Base-by-base conservation (phyloP, 441 rosid genomes). In the Jatropha podagrica region DNA sequence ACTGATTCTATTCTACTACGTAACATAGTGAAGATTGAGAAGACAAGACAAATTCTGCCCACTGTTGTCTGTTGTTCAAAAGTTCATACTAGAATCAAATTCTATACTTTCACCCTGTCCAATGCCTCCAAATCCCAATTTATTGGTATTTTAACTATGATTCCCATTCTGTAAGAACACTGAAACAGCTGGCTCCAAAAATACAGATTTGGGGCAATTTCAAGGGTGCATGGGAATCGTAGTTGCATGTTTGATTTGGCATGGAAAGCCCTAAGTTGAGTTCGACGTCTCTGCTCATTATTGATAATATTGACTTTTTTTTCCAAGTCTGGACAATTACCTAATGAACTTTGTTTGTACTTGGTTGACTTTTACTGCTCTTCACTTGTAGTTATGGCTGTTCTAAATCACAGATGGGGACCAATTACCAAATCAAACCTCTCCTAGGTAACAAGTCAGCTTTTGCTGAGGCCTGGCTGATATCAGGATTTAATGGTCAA, bases 351-450 rank as follows among this genome's bases (percentile, higher is more conserved):
- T 52, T 46, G 64, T 67, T 13, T 2, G 13, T 72, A 4, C 58
- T 27, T 38, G 51, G 3, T 42, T 56, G 70, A 23, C 81, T 79
- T 54, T 41, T 44, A 10, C 64, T 52, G 14, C 40, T 3, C 26
- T 40, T 66, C 59, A 27, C 7, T 48, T 18, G 68, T 51, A 65
- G 27, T 18, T 6, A 9, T 56, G 51, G 62, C 71, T 18, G 6
- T 5, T 38, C 18, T 26, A 12, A 65, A 63, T 27, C 15, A 18
- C 26, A 48, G 20, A 20, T 40, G 77, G 63, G 38, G 74, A 17
- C 42, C 72, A 60, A 32, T 75, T 68, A 13, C 74, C 38, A 64
- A 74, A 65, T 20, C 18, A 52, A 67, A 56, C 38, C 63, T 67
- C 40, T 17, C 7, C 4, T 12, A 23, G 20, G 14, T 32, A 40